Evolutionary conservation across 1,284 basidiomycete genomes (phyloP).

Genomic region (Sphagnurus paluster): DNA sequence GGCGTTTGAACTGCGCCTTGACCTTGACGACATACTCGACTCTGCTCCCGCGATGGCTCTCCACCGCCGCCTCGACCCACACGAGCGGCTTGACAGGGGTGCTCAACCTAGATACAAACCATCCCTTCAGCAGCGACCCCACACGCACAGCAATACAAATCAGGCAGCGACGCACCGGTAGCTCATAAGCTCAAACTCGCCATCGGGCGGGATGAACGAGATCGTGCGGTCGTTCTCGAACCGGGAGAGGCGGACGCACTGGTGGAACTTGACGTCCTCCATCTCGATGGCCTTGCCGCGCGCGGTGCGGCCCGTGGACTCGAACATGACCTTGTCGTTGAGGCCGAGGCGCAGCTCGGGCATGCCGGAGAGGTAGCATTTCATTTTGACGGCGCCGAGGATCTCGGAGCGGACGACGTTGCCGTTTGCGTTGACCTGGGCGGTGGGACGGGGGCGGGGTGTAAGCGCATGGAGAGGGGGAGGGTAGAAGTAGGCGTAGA

Average conservation of each 20-base stretch:
- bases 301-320: conserved; percentile 92
- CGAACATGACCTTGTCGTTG: conserved; percentile 99
- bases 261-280: conserved; percentile 99
- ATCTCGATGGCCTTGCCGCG: conserved; percentile 99
- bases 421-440: conserved; percentile 95
- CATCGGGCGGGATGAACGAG: conserved; percentile 98
- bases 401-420: conserved; percentile 98
- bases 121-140: too few relatives aligned
- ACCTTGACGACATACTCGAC: conserved; percentile 99
- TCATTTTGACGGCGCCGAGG: conserved; percentile 98
- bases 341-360: conserved; percentile 94
- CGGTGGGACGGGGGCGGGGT: too few relatives aligned
- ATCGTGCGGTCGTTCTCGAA: conserved; percentile 99
- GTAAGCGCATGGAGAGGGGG: too few relatives aligned
- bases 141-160: too few relatives aligned
- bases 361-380: conserved; percentile 99
- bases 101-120: too few relatives aligned
- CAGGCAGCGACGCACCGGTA: too few relatives aligned
- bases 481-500: too few relatives aligned
- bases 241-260: conserved; percentile 98
- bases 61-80: conserved; percentile 97
- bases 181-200: conserved; percentile 98
- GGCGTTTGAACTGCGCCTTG: conserved; percentile 96
- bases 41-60: conserved; percentile 90
- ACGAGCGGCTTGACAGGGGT: conserved; percentile 97